A percentile compares a stretch with the other conserved stretches of the same genome.
Conservation (phyloP, 1,284 basidiomycete species). For the Meripilus lineatus region DNA sequence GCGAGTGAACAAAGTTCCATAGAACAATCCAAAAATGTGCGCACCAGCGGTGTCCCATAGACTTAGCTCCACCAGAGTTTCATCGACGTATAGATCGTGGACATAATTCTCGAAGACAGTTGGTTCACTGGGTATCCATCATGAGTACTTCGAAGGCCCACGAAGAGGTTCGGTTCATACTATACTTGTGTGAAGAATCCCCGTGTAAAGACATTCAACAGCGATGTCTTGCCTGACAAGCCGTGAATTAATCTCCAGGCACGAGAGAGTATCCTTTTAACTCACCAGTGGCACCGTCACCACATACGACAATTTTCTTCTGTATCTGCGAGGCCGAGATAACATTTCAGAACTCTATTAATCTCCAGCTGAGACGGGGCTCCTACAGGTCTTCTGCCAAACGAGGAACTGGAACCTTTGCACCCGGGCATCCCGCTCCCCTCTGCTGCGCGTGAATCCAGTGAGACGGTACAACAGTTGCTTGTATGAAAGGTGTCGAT, state of each 20-base stretch:
- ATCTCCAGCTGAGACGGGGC: too few relatives aligned
- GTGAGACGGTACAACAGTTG: too few relatives aligned
- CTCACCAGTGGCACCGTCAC: conserved; percentile 89
- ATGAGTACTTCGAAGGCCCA: conserved; percentile 2
- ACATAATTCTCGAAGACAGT: conserved; percentile 95
- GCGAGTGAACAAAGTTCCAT: conserved; percentile 1
- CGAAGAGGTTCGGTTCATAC: conserved; percentile 41
- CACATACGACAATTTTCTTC: conserved; percentile 79
- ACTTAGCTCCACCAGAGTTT: conserved; percentile 82
- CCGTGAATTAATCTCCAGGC: conserved; percentile 15
- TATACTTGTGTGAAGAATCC: conserved; percentile 88
- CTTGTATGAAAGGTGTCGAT: too few relatives aligned
- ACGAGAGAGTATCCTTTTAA: conserved; percentile 12
- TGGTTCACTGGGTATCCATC: conserved; percentile 62
- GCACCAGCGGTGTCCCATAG: conserved; percentile 95
- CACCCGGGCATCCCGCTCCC: too few relatives aligned
- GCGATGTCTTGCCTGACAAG: conserved; percentile 66
- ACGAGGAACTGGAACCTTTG: too few relatives aligned
- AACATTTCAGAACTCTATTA: too few relatives aligned
- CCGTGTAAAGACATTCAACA: conserved; percentile 80
- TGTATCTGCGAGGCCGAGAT: conserved; percentile 39
- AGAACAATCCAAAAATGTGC: conserved; percentile 24
- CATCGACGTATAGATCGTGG: conserved; percentile 79
- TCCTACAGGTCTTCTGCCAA: too few relatives aligned
- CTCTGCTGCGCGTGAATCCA: too few relatives aligned